Evolutionary conservation across 148 eudicot genomes (phyloP), one percentile per base, ranked within the genome.

Genomic region (Bassia scoparia): DNA sequence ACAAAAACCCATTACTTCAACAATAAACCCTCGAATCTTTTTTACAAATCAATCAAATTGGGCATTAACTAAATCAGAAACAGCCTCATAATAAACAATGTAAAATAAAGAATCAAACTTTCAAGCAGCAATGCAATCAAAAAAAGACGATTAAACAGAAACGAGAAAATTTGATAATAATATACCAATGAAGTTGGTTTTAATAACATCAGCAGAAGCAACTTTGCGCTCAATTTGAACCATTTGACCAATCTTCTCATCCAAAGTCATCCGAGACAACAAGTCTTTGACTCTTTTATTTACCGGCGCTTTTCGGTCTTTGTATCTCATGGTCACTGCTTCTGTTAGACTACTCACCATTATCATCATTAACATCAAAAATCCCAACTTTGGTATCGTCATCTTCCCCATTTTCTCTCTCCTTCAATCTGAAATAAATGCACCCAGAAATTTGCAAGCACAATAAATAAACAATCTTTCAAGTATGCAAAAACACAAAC

Each of bases 241-340:
- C 96, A 90, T 90, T 77, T 90, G 96, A 18, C 96, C 96, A 69
- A 90, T 85, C 77, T 90, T 90, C 61, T 90, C 96, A 44, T 86
- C 96, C 70, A 90, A 81, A 10, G 87, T 90, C 96, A 90, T 90
- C 52, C 84, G 71, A 2, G 78, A 79, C 53, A 90, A 78, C 82
- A 90, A 84, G 55, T 88, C 90, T 48, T 74, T 79, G 0, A 90
- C 82, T 49, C 96, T 88, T 30, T 4, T 61, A 50, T 74, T 69
- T 24, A 87, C 69, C 15, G 80, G 74, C 27, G 61, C 68, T 69
- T 78, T 88, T 16, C 87, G 84, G 76, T 88, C 88, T 72, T 84
- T 89, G 67, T 87, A 89, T 72, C 65, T 84, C 72, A 80, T 24
- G n/a, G 81, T 69, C 30, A 84, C 82, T 63, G 83, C 91, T 80